Conservation (phyloP, 768 basidiomycete genomes). For the Pisolithus marmoratus region DNA sequence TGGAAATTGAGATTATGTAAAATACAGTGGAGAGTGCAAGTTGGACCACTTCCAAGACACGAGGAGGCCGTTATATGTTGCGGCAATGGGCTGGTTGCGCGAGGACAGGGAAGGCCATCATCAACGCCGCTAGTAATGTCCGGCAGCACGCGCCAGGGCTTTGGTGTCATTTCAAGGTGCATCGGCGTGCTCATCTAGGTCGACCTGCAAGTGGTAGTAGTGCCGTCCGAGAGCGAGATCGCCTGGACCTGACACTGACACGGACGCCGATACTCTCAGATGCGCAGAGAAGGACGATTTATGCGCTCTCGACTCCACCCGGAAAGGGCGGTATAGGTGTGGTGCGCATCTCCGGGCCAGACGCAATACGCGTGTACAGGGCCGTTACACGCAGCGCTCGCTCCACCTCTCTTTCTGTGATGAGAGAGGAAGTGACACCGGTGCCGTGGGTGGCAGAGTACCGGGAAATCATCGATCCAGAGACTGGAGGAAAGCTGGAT, state of each 20-base stretch:
- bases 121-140: too few relatives aligned
- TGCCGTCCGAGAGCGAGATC: too few relatives aligned
- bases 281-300: constrained; percentile 71
- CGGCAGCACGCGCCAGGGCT: too few relatives aligned
- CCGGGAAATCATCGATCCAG: constrained; percentile 62
- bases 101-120: background rate
- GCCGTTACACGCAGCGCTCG: constrained; percentile 42
- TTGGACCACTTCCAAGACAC: too few relatives aligned
- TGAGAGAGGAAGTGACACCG: constrained; percentile 26
- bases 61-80: constrained; percentile 9
- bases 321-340: constrained; percentile 84
- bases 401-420: background rate
- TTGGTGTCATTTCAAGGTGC: too few relatives aligned
- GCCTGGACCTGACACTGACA: too few relatives aligned
- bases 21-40: too few relatives aligned
- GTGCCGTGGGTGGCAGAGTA: constrained; percentile 65
- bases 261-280: constrained; percentile 30
- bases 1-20: too few relatives aligned
- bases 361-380: constrained; percentile 56
- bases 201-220: too few relatives aligned
- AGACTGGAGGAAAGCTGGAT: constrained; percentile 58
- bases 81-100: constrained; percentile 14
- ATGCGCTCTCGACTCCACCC: constrained; percentile 81
- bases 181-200: too few relatives aligned
- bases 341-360: constrained; percentile 77